Percentiles rank a stretch among this genome's conserved stretches.
Conservation (phyloP, 495 filamentous ascomycete species). For the Aspergillus nidulans region DNA sequence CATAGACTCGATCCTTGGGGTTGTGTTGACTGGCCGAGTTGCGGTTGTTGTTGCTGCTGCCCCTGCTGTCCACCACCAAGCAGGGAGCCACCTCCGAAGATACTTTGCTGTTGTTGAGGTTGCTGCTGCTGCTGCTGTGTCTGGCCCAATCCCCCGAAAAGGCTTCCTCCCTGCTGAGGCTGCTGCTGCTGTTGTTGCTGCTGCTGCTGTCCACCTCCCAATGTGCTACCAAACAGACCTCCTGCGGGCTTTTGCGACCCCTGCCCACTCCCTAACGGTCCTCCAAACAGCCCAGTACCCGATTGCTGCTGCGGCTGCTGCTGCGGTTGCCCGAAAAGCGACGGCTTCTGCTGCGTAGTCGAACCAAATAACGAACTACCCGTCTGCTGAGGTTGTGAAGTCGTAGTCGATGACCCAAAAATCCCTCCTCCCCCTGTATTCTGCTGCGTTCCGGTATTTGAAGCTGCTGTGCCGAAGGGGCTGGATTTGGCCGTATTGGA, state of each 20-base stretch:
- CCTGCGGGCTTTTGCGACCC: constrained; percentile 39
- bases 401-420: constrained; percentile 18
- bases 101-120: constrained; percentile 27
- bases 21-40: constrained; percentile 33
- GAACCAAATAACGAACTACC: constrained; percentile 35
- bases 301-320: constrained; percentile 24
- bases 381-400: constrained; percentile 24
- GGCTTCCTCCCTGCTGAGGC: constrained; percentile 33
- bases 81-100: constrained; percentile 31
- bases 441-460: constrained; percentile 19
- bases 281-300: constrained; percentile 36
- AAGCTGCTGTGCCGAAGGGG: constrained; percentile 9
- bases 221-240: constrained; percentile 4
- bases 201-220: constrained; percentile 22
- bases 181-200: constrained; percentile 41
- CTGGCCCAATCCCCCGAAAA: constrained; percentile 8
- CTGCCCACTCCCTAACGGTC: constrained; percentile 18
- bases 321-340: constrained; percentile 32
- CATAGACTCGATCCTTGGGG: constrained; percentile 40
- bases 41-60: constrained; percentile 34
- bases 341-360: constrained; percentile 32
- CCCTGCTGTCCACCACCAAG: constrained; percentile 36
- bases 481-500: constrained; percentile 7
- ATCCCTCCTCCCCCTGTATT: constrained; percentile 17
- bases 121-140: constrained; percentile 37